These are phyloP conservation scores for Colletotrichum sp. DNA, from an alignment of 2,329 filamentous ascomycete species.

Conservation along the genomic window DNA sequence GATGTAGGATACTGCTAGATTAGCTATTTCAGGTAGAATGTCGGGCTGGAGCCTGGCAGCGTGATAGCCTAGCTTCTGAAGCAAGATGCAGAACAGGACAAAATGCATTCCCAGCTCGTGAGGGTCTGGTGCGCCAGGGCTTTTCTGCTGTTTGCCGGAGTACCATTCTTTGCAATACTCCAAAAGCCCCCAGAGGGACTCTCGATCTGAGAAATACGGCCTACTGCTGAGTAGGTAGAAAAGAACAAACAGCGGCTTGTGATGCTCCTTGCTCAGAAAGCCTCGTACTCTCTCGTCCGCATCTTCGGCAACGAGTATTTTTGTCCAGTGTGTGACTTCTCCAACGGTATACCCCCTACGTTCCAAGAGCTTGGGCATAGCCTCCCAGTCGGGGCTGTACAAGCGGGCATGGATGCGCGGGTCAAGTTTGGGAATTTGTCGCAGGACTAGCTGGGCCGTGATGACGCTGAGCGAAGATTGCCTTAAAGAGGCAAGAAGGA, in stretches of 20 bases:
- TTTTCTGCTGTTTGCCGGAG: neutral
- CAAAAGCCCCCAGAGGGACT: slow-evolving; percentile 6
- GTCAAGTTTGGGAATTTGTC: neutral
- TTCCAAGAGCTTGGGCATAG: neutral
- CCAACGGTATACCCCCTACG: neutral
- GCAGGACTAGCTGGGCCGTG: slow-evolving; percentile 15
- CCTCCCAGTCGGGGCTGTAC: neutral
- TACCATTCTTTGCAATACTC: slow-evolving; percentile 12
- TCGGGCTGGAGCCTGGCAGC: slow-evolving; percentile 29
- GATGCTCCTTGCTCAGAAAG: neutral
- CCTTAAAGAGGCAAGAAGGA: neutral
- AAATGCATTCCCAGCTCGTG: neutral
- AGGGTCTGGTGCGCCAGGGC: neutral
- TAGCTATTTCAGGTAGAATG: slow-evolving; percentile 31
- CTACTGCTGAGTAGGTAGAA: neutral
- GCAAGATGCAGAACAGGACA: neutral
- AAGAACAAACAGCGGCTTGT: slow-evolving; percentile 18
- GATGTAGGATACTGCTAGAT: slow-evolving; percentile 34
- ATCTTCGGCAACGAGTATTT: neutral
- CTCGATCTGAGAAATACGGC: neutral
- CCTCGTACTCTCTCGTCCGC: slow-evolving; percentile 5
- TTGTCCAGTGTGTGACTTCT: slow-evolving; percentile 7
- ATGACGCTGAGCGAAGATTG: neutral
- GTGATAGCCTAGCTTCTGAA: neutral
- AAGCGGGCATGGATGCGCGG: neutral